Percentiles rank a stretch among this genome's conserved stretches.
phyloP scores from a whole-genome alignment of 371 early-diverging fungal genomes.

The Lichtheimia corymbifera region DNA sequence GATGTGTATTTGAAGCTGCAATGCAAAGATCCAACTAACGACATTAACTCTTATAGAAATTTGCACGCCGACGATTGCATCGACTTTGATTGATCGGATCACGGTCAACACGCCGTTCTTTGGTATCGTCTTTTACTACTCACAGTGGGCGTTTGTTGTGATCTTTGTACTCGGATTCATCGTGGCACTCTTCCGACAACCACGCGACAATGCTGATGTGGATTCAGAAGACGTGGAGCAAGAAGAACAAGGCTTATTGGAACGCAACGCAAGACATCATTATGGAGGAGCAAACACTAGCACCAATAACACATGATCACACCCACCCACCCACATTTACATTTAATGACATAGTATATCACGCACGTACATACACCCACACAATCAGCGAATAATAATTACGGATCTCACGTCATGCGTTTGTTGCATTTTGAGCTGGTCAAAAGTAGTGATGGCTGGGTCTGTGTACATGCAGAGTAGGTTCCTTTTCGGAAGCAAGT shows the following conservation, averaged over 20 bases:
- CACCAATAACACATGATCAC: no score
- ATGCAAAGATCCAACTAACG: no score
- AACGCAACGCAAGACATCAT: slow-evolving; percentile 3
- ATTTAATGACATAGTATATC: no score
- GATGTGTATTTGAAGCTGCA: neutral
- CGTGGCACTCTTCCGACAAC: slow-evolving; percentile 32
- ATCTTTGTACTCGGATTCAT: slow-evolving; percentile 46
- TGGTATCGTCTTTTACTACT: slow-evolving; percentile 55
- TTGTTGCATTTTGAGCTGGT: no score
- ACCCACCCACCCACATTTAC: no score
- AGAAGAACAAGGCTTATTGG: slow-evolving; percentile 16
- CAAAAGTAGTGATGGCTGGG: no score
- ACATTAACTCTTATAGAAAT: slow-evolving; percentile 27
- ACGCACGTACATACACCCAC: no score
- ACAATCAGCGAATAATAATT: no score
- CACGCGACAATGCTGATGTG: slow-evolving; percentile 25
- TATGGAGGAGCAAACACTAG: neutral
- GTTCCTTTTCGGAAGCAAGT: no score
- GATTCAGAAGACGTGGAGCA: slow-evolving; percentile 20
- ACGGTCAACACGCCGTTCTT: slow-evolving; percentile 56
- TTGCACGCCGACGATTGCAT: slow-evolving; percentile 66
- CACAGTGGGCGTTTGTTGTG: slow-evolving; percentile 57
- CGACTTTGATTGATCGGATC: slow-evolving; percentile 54
- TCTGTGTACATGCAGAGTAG: no score
- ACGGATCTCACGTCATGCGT: no score